Evolutionary conservation across 148 eudicot genomes (phyloP), one percentile per base, ranked within the genome.

Genomic region (Vaccinium corymbosum): DNA sequence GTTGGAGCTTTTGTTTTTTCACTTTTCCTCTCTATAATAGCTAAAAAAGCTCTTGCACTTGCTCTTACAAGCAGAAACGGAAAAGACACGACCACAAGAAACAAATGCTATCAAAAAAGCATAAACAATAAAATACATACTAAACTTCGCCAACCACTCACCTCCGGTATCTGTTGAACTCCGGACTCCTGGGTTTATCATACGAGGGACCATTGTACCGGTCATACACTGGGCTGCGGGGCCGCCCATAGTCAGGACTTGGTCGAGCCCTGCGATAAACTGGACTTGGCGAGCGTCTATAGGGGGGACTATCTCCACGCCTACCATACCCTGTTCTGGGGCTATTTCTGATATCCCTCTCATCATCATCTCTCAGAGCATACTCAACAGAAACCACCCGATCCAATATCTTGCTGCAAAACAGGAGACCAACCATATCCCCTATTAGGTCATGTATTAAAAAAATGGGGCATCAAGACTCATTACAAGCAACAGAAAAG

Each of bases 371-470:
- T 87, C 94, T 94, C 32, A 94, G 86, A 68, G 99, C 97, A 88
- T 97, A 97, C 86, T 94, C 98, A 80, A 97, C 99, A 19, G 98
- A 92, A 53, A 97, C 93, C 78, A 94, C 98, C 84, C 98, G 92
- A 85, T 97, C 99, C 78, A 91, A 76, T 61, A 97, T 86, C 90
- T 93, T 93, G 88, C 98, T 97, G 98, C 89, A 86, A 82, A 80
- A 72, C 8, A 51, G 46, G 49, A 79, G 7, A 78, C 13, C 53
- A 56, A 22, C 35, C 51, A 14, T 16, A 53, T 52, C 16, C 1
- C 16, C 1, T n/a, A 29, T 51, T 53, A 51, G 79, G 15, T 32
- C 66, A 16, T 29, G 2, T n/a, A 56, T 7, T 51, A n/a, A 4
- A 13, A n/a, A 48, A 9, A 75, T 42, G 19, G 51, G 79, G 27